These are phyloP conservation scores for Phytopythium helicoides DNA, from an alignment of 352 stramenopile genomes.

Conservation along the genomic window DNA sequence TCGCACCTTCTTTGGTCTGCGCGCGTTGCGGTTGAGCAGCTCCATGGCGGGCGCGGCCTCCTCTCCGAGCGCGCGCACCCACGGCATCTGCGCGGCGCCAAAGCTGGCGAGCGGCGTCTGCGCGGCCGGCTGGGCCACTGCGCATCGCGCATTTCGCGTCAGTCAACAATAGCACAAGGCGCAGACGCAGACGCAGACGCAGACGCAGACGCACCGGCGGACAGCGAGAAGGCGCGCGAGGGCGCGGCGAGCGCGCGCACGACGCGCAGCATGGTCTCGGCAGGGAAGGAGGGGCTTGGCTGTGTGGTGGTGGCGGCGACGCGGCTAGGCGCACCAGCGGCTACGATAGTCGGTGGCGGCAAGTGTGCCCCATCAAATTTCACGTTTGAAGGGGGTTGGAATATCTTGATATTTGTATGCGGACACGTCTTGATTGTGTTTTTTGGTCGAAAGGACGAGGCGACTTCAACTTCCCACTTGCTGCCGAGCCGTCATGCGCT, in stretches of 20 bases:
- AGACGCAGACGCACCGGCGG: slow-evolving; percentile 13
- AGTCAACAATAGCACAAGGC: no score
- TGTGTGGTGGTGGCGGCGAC: neutral
- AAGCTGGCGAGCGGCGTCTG: neutral
- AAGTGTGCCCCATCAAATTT: no score
- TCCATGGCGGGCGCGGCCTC: slow-evolving; percentile 61
- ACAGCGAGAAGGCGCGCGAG: slow-evolving; percentile 26
- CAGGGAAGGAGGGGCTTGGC: neutral
- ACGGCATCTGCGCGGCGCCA: slow-evolving; percentile 2
- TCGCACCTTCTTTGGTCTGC: slow-evolving; percentile 83
- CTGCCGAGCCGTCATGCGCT: no score
- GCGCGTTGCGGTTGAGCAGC: slow-evolving; percentile 79
- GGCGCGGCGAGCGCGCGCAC: slow-evolving; percentile 23
- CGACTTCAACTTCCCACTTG: neutral
- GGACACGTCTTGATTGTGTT: no score
- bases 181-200: slow-evolving; percentile 4
- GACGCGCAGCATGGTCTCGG: slow-evolving; percentile 2
- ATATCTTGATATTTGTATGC: no score
- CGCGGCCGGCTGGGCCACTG: neutral
- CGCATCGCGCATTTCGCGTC: neutral
- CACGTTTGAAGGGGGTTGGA: no score
- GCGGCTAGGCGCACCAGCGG: no score
- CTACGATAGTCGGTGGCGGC: no score
- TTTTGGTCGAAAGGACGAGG: no score
- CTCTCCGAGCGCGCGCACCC: slow-evolving; percentile 20